A percentile compares a stretch with the other conserved stretches of the same genome.
These are phyloP conservation scores for Lactarius evosmus DNA, from an alignment of 768 basidiomycete species.

Conservation along the genomic window DNA sequence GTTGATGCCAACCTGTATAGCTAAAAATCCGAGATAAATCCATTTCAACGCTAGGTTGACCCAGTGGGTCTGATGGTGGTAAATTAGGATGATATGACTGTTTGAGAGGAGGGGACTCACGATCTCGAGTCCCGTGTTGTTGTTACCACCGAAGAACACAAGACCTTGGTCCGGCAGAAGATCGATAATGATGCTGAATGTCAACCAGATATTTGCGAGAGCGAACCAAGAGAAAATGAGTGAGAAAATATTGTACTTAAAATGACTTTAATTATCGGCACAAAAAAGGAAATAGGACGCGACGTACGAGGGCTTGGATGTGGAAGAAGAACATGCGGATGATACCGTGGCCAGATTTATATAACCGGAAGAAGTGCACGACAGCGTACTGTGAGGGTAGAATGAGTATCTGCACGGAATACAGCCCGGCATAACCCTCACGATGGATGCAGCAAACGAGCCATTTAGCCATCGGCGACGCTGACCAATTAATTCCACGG, in stretches of 20 bases:
- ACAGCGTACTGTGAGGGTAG: conserved; percentile 64
- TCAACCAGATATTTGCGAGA: conserved; percentile 88
- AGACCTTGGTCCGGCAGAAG: conserved; percentile 57
- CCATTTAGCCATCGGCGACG: conserved; percentile 97
- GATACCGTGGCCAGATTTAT: conserved; percentile 80
- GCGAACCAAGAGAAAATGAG: conserved; percentile 93
- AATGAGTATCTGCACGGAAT: neutral
- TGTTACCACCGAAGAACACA: conserved; percentile 66
- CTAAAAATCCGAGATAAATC: conserved; percentile 83
- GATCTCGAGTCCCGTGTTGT: conserved; percentile 36
- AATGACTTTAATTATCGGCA: conserved; percentile 9
- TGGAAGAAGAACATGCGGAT: conserved; percentile 97
- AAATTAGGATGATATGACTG: neutral
- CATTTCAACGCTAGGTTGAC: conserved; percentile 79
- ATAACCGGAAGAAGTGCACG: conserved; percentile 90
- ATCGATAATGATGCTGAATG: conserved; percentile 94
- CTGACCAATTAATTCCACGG: conserved; percentile 90
- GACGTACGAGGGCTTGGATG: conserved; percentile 79
- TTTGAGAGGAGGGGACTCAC: conserved; percentile 44
- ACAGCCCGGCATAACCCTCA: conserved; percentile 40
- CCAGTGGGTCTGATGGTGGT: conserved; percentile 70
- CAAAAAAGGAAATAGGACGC: neutral
- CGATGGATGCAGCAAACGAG: conserved; percentile 89
- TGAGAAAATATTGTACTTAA: conserved; percentile 78
- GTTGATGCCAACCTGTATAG: conserved; percentile 53